Conservation (phyloP, 257 asterid genomes). For the Vinca minor region DNA sequence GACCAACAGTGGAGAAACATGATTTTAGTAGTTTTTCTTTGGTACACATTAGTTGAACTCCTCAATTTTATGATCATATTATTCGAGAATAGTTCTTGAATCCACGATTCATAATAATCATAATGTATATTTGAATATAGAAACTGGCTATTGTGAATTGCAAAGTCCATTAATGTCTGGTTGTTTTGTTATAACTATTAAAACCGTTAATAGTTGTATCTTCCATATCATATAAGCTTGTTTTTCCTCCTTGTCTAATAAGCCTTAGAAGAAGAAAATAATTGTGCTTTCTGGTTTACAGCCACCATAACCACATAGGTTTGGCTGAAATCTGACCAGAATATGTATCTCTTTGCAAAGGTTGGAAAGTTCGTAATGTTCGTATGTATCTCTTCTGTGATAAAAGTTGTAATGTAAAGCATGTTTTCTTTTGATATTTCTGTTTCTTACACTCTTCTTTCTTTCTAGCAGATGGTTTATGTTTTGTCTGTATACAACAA, state of each 20-base stretch:
- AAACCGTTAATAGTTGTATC: slow-evolving; percentile 2
- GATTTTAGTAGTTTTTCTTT: not conserved
- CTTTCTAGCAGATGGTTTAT: slow-evolving; percentile 71
- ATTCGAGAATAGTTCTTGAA: not conserved
- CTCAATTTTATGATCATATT: not conserved
- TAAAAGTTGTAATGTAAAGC: not conserved
- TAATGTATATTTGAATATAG: not conserved
- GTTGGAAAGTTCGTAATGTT: not conserved
- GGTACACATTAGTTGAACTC: not conserved
- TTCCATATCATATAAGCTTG: not conserved
- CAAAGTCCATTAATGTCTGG: not conserved
- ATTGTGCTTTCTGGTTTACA: not conserved
- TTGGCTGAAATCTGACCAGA: not conserved
- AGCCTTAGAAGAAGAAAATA: not conserved
- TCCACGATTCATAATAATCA: not conserved
- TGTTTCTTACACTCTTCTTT: slow-evolving; percentile 16
- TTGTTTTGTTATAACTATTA: not conserved
- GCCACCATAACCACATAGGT: not conserved
- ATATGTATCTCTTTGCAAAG: not conserved
- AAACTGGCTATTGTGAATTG: not conserved
- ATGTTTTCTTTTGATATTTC: slow-evolving; percentile 16
- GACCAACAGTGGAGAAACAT: not conserved
- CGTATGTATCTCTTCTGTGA: not conserved
- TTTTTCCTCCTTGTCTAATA: not conserved
- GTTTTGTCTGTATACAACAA: slow-evolving; percentile 79